Base-by-base conservation (phyloP, 306 rosid genomes). In the Fragaria nilgerrensis region DNA sequence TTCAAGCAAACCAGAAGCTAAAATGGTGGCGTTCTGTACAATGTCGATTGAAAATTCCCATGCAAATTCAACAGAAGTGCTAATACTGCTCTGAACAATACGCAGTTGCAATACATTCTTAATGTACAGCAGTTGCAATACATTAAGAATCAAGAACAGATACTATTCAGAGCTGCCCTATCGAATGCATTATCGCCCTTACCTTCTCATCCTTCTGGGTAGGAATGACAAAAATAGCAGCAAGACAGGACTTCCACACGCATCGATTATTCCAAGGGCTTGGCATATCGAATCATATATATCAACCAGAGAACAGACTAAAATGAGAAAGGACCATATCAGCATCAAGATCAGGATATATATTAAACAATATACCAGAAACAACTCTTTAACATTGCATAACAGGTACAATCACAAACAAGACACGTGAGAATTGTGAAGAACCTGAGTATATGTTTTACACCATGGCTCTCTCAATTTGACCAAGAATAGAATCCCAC, bases 401-500 rank as follows among this genome's bases (percentile, higher is more conserved):
- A 32, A 77, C 34, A 69, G 11, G 37, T 41, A 59, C 1, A 10
- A 68, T 10, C 27, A 58, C 68, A 77, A 13, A 53, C n/a, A 56
- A 44, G 29, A 13, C 29, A 20, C 4, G 55, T 23, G 25, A 68
- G 19, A 77, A 20, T 12, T 17, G 37, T 34, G 5, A 15, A 43
- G 48, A 4, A 16, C 20, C 17, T 25, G 17, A 0, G 22, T 55
- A 11, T 3, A 29, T 73, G 62, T 47, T 58, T 23, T 5, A 56
- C 25, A 22, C 36, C 52, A 73, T 56, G 59, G 16, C 27, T 36
- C n/a, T 36, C 62, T 19, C 53, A 15, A 5, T 71, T 45, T 49
- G 53, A 55, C 70, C 76, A 48, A 58, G 73, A 15, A 75, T 47
- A 29, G 77, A 81, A 70, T 48, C 77, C 77, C 75, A 19, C 74